Percentiles rank a stretch among this genome's conserved stretches.
Evolutionary conservation across 225 moss, liverwort and hornwort genomes (phyloP).

Genomic region (Ulota crispa): DNA sequence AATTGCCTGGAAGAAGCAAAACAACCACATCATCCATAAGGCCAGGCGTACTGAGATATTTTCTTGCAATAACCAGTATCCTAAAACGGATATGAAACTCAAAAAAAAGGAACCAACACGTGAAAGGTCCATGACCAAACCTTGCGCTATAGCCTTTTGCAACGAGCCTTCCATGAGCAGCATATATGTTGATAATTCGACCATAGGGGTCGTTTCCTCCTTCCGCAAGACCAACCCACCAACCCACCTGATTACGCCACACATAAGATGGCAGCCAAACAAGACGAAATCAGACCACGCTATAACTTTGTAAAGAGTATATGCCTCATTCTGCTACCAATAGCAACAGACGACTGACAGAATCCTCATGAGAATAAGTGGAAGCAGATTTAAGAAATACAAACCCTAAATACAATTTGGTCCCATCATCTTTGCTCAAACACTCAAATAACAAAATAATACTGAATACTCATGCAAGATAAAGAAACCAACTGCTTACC

Average conservation of each 20-base stretch:
- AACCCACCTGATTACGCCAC: conserved; percentile 70
- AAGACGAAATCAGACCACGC: not conserved
- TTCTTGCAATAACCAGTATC: not conserved
- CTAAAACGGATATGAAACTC: not conserved
- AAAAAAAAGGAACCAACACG: not conserved
- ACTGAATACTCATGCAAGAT: not conserved
- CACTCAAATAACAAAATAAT: not conserved
- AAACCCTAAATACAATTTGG: conserved; percentile 12
- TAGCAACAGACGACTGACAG: not conserved
- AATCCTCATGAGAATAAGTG: not conserved
- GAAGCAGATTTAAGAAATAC: not conserved
- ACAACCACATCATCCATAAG: conserved; percentile 10
- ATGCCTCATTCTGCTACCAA: not conserved
- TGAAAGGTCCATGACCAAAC: conserved; percentile 32
- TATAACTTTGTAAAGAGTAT: not conserved
- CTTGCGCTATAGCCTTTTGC: conserved; percentile 97
- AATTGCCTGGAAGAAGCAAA: conserved; percentile 67
- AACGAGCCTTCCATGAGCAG: conserved; percentile 79
- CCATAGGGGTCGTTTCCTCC: conserved; percentile 97
- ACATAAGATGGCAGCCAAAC: conserved; percentile 8
- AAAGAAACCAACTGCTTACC: conserved; percentile 48
- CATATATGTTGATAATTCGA: conserved; percentile 83
- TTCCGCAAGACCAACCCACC: conserved; percentile 99
- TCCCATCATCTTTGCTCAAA: not conserved
- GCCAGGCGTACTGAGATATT: not conserved